phyloP scores from a whole-genome alignment of 2,329 filamentous ascomycete genomes.

The Atkinsonella texensis region DNA sequence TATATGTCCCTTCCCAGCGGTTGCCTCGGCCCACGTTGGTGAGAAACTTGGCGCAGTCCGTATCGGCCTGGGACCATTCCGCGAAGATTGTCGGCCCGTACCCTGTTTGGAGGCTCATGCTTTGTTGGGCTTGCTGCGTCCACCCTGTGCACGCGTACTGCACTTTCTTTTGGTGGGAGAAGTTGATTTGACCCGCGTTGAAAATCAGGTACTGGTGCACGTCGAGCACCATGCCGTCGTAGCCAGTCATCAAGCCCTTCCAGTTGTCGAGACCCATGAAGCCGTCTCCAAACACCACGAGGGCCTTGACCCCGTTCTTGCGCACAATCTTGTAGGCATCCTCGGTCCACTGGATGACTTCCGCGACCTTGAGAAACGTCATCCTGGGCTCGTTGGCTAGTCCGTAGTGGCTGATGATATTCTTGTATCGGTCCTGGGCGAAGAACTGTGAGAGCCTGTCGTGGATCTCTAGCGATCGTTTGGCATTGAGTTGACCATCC shows the following conservation, averaged over 20 bases:
- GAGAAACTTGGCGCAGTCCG: constrained; percentile 76
- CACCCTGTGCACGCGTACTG: constrained; percentile 80
- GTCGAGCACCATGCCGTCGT: constrained; percentile 72
- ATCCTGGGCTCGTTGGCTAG: constrained; percentile 91
- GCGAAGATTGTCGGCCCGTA: constrained; percentile 92
- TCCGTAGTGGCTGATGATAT: constrained; percentile 85
- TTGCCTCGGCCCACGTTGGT: constrained; percentile 84
- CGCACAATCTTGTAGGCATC: constrained; percentile 62
- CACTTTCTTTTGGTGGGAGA: constrained; percentile 73
- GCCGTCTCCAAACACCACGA: constrained; percentile 82
- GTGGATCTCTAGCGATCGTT: constrained; percentile 79
- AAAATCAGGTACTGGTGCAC: constrained; percentile 99
- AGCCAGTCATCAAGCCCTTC: constrained; percentile 67
- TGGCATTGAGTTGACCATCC: constrained; percentile 62
- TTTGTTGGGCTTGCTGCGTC: constrained; percentile 64
- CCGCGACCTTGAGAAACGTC: constrained; percentile 52
- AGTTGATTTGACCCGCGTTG: constrained; percentile 75
- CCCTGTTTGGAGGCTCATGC: constrained; percentile 61
- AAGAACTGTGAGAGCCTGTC: constrained; percentile 84
- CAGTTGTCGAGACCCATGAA: constrained; percentile 87
- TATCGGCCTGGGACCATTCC: constrained; percentile 96
- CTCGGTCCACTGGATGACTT: constrained; percentile 70
- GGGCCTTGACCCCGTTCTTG: constrained; percentile 59
- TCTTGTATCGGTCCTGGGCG: constrained; percentile 81
- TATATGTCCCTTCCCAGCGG: constrained; percentile 82